Base-by-base conservation (phyloP, 768 basidiomycete species). In the Termitomyces sp. region DNA sequence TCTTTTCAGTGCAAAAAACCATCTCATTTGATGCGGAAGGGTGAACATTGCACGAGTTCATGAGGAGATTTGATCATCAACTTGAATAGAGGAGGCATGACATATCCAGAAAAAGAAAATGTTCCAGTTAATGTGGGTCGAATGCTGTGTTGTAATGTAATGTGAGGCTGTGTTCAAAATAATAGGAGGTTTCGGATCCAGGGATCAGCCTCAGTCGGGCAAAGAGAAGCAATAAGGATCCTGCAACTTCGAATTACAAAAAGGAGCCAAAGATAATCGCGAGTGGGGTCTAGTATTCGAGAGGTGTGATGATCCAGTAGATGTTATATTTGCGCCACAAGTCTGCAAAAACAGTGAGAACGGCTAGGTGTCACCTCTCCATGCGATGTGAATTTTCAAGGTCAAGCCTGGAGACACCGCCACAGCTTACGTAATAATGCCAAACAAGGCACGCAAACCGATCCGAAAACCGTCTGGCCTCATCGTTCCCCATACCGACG, bases 371-470 rank as follows among this genome's bases (percentile, higher is more conserved):
- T 27, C 27, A 27, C 27, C 27, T 27, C 27, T 27, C n/a, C 27
- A 27, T 27, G 27, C 27, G 27, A 27, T 27, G 27, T 27, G 27
- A n/a, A 41, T 12, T 13, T 37, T 13, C 15, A 15, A 13, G 37
- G 37, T 37, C 27, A 27, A 27, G 27, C 27, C 27, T 27, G 13
- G 2, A 9, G 16, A 15, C 46, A 31, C 30, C 16, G 45, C 50
- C 59, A 47, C 42, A 39, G 61, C 55, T 75, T 74, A 75, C 57
- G 66, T 76, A 68, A 75, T 42, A 9, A 8, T 12, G 50, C 44
- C 74, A 78, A 78, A 78, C 71, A 78, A 70, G 70, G 62, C 74
- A 78, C 76, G 74, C 77, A 61, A 22, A 24, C 42, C 63, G 66
- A 65, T 69, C 58, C 58, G 54, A 58, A 67, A 62, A 50, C 44